Evolutionary conservation across 2,329 filamentous ascomycete species (phyloP).

Genomic region (Diplodia corticola): DNA sequence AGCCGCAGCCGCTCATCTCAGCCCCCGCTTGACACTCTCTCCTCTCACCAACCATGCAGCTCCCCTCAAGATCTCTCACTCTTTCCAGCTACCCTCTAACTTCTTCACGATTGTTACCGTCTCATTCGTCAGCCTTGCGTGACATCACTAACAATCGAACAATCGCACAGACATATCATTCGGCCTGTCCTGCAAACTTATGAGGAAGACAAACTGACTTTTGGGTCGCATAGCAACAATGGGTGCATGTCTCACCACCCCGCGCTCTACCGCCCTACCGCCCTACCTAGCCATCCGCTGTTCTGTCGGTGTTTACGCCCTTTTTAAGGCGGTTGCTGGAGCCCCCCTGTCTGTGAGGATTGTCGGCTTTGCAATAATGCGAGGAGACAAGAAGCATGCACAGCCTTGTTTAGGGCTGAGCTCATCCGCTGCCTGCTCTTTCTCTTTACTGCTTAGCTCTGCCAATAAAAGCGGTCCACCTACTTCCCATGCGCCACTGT

Average conservation of each 20-base stretch:
- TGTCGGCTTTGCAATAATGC: neutral
- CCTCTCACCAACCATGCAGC: neutral
- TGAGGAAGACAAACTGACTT: neutral
- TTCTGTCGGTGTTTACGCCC: neutral
- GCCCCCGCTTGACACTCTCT: neutral
- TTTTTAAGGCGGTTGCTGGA: neutral
- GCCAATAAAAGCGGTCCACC: neutral
- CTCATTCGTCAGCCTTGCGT: neutral
- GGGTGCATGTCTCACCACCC: neutral
- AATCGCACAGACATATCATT: neutral
- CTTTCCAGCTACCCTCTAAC: neutral
- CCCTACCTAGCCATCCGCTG: neutral
- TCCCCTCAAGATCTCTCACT: too few relatives aligned
- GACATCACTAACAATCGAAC: neutral
- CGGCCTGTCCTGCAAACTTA: neutral
- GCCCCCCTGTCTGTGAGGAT: neutral
- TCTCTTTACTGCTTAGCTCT: neutral
- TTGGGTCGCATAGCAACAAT: neutral
- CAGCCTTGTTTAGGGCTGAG: neutral
- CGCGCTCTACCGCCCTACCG: neutral
- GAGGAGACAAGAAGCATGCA: neutral
- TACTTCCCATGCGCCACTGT: neutral
- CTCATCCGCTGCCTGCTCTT: neutral
- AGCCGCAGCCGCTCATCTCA: neutral
- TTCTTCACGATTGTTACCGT: neutral